Evolutionary conservation across 2,329 filamentous ascomycete species (phyloP), one percentile per base, ranked within the genome.

Genomic region (Fusarium penzigii): DNA sequence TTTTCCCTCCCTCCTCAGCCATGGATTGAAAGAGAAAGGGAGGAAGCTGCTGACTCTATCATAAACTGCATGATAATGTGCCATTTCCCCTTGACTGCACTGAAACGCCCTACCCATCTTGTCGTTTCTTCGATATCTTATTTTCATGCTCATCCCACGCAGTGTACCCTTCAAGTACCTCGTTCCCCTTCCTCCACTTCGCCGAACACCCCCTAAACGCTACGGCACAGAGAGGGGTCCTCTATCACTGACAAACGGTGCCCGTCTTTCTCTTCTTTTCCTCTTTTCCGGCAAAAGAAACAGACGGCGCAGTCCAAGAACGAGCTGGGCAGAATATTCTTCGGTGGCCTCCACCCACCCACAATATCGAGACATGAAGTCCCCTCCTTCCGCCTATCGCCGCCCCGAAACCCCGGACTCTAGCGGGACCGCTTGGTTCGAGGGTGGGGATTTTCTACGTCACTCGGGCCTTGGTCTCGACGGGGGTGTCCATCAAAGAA

Each of bases 391-490:
- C 49, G 50, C 61, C 61, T 64, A 64, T 64, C 45, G 55, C 51
- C 47, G 48, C 55, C 50, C 49, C 44, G 41, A 57, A 42, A 52
- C 52, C 51, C 40, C 49, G 48, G 50, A 47, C 43, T 45, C 47
- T 52, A 45, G 58, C 48, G 57, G 61, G 46, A 42, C 54, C 44
- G 20, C 29, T 56, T 46, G 44, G 52, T 43, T 53, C 42, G 42
- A 11, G 3, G 16, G 61, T 63, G 61, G 61, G 44, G 39, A 46
- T 46, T 20, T 13, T 10, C 42, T 63, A 64, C 62, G 62, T 64
- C 62, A 64, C 49, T 46, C 50, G 34, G 39, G 42, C 34, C 17
- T 29, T 39, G 16, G 16, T 17, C 39, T 12, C 11, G 5, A 44
- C 9, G 17, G 29, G 38, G 32, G 25, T 41, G 32, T 44, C 39